Percentiles rank a stretch among this genome's conserved stretches.
These are phyloP conservation scores for Rheum nobile DNA, from an alignment of 148 eudicot species.

Conservation along the genomic window DNA sequence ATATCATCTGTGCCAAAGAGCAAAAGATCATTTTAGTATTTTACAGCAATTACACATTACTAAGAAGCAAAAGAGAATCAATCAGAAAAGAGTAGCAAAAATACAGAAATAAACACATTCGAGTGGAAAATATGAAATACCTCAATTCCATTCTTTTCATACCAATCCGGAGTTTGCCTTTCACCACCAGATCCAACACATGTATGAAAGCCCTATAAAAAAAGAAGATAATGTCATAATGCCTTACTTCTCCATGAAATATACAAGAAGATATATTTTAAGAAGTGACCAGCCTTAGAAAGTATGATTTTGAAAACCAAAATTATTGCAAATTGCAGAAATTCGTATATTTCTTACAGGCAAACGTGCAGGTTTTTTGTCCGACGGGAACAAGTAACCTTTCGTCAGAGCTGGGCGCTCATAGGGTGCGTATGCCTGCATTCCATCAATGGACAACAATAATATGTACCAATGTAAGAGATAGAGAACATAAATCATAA, in stretches of 20 bases:
- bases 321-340: neutral
- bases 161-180: slow-evolving; percentile 99
- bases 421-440: slow-evolving; percentile 88
- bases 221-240: neutral
- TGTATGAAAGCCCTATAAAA: slow-evolving; percentile 78
- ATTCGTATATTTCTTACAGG: slow-evolving; percentile 42
- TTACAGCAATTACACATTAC: neutral
- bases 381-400: slow-evolving; percentile 75
- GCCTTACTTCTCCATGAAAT: neutral
- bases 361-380: slow-evolving; percentile 93
- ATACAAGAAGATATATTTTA: neutral
- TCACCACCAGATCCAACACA: slow-evolving; percentile 99
- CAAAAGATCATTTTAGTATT: slow-evolving; percentile 3
- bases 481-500: neutral
- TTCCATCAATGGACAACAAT: neutral
- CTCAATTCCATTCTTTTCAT: slow-evolving; percentile 95
- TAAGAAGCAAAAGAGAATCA: neutral
- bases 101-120: neutral
- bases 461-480: neutral
- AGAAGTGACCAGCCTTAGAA: neutral
- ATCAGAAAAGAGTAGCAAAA: neutral
- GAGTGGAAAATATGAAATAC: slow-evolving; percentile 24
- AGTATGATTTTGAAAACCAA: neutral
- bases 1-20: slow-evolving; percentile 44
- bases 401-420: slow-evolving; percentile 97